Evolutionary conservation across 805 yeast genomes (phyloP).

Genomic region (Saccharomyces paradoxus): DNA sequence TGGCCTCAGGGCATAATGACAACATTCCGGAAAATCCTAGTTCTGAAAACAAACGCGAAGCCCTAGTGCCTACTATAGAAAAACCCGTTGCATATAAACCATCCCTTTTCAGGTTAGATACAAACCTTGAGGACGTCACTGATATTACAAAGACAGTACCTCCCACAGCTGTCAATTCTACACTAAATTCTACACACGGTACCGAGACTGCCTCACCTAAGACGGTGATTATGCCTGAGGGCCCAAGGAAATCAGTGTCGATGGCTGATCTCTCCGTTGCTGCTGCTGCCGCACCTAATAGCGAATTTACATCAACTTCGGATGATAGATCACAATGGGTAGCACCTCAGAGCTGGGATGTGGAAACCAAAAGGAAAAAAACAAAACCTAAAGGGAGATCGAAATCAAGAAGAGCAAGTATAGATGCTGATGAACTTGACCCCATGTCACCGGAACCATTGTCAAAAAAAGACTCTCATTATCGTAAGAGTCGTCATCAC

Average conservation of each 20-base stretch:
- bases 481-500: background rate
- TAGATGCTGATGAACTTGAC: background rate
- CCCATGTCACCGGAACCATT: background rate
- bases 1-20: background rate
- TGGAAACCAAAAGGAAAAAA: constrained; percentile 28
- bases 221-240: background rate
- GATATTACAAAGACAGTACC: constrained; percentile 17
- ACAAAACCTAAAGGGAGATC: constrained; percentile 11
- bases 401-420: constrained; percentile 4
- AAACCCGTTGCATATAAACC: background rate
- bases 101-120: constrained; percentile 20
- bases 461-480: background rate
- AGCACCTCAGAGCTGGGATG: constrained; percentile 60
- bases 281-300: background rate
- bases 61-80: background rate
- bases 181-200: background rate
- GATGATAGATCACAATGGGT: constrained; percentile 33
- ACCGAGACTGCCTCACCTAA: background rate
- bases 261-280: constrained; percentile 9
- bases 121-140: constrained; percentile 23
- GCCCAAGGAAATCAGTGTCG: constrained; percentile 12
- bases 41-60: background rate
- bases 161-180: background rate
- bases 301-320: background rate
- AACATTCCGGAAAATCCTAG: background rate